phyloP scores from a whole-genome alignment of 345 rosid genomes.

The Gossypium rotundifolium region DNA sequence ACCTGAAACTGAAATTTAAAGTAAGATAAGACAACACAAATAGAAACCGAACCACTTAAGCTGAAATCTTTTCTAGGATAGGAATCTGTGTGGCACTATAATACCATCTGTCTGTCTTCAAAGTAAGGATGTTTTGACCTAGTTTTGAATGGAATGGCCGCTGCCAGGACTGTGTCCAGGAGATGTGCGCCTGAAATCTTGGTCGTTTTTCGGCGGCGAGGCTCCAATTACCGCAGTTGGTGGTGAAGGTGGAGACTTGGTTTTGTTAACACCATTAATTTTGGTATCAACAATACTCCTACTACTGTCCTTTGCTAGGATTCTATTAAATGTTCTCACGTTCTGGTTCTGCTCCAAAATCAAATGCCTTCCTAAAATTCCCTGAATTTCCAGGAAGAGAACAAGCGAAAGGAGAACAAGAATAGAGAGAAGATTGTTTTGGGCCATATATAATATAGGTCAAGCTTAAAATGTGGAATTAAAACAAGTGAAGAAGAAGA shows the following conservation, averaged over 20 bases:
- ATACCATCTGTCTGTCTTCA: not conserved
- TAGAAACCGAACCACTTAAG: not conserved
- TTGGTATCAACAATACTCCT: conserved; percentile 1
- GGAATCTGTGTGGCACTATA: not conserved
- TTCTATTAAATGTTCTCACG: too few species aligned
- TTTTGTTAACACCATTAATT: not conserved
- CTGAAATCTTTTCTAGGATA: not conserved
- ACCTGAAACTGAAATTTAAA: not conserved
- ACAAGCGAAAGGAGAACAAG: conserved; percentile 25
- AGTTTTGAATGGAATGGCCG: conserved; percentile 6
- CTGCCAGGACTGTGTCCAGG: not conserved
- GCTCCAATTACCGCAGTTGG: not conserved
- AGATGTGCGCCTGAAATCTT: not conserved
- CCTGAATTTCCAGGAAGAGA: conserved; percentile 23
- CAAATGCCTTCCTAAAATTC: conserved; percentile 37
- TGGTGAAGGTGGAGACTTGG: conserved; percentile 15
- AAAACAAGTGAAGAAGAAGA: not conserved
- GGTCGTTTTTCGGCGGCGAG: conserved; percentile 10
- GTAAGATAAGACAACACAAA: not conserved
- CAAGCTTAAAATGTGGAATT: not conserved
- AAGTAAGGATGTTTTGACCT: not conserved
- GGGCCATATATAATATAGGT: conserved; percentile 21
- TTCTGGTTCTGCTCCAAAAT: not conserved
- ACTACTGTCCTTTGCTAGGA: not conserved
- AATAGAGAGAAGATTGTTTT: conserved; percentile 22